Base-by-base conservation (phyloP, 176 grass and related monocot species). In the Cymbopogon citratus region DNA sequence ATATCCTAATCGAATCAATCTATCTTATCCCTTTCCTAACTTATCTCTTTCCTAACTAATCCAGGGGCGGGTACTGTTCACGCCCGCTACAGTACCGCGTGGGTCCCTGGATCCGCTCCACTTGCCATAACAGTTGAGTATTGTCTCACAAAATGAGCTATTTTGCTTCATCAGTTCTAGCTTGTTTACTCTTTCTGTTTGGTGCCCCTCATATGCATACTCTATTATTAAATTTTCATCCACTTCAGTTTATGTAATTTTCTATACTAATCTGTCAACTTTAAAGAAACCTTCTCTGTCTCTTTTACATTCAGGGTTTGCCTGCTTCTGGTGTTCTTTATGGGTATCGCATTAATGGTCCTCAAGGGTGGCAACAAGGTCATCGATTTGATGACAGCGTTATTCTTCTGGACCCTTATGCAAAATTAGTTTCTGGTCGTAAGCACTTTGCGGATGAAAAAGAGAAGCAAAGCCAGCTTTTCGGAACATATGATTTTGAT, bases 321-420 rank as follows among this genome's bases (percentile, higher is more conserved):
- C 88, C 88, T 74, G 26, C 71, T 75, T 91, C 87, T 78, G 91
- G 89, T 83, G 87, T 99, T 87, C 74, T 87, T 64, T 95, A 99
- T 63, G 96, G 96, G 48, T 99, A 99, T 80, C 90, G 76, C 34
- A 19, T 95, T 86, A 82, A 85, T 83, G 96, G 96, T 59, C 92
- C 96, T 78, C 89, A 88, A 63, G 90, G 76, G 51, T 91, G 85
- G 96, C 73, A 87, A 28, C 85, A 88, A 80, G 96, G 92, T 48
- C 92, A 99, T 87, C 71, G 89, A 72, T 99, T 91, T 93, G 92
- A 99, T 87, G 91, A 62, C 81, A 93, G 74, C 3, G 34, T 86
- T 81, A 73, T 99, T 74, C 92, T 99, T 87, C 73, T 99, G 36
- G 92, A 99, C 34, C 96, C 96, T 35, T 99, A 99, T 83, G 91